These are phyloP conservation scores for Yamadazyma dendronema DNA, from an alignment of 1,139 yeast species.

Conservation along the genomic window DNA sequence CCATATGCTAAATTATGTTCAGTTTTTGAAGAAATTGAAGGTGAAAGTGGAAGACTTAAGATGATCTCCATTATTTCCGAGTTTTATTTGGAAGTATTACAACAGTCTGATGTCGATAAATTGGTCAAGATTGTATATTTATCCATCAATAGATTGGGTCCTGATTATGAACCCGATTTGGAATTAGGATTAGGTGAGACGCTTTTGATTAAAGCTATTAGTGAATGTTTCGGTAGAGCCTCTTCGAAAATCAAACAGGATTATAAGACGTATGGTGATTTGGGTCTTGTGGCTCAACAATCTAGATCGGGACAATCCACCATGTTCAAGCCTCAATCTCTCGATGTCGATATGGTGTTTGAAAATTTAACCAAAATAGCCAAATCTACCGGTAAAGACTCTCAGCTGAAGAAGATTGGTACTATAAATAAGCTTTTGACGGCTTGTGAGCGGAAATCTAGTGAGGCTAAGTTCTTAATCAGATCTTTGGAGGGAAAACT, in stretches of 20 bases:
- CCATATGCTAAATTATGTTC: constrained; percentile 65
- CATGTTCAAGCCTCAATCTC: constrained; percentile 87
- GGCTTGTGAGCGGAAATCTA: constrained; percentile 68
- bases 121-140: constrained; percentile 74
- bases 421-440: constrained; percentile 82
- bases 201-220: constrained; percentile 78
- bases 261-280: constrained; percentile 79
- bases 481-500: constrained; percentile 91
- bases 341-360: constrained; percentile 74
- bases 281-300: constrained; percentile 84
- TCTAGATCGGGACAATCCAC: constrained; percentile 85
- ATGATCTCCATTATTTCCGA: constrained; percentile 73
- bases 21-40: constrained; percentile 73
- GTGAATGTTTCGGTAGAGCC: constrained; percentile 87
- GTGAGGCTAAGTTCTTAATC: constrained; percentile 85
- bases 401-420: constrained; percentile 74
- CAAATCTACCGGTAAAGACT: constrained; percentile 72
- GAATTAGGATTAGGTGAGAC: constrained; percentile 94
- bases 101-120: constrained; percentile 51
- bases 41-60: constrained; percentile 77
- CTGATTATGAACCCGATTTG: constrained; percentile 87
- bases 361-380: constrained; percentile 76
- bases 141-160: constrained; percentile 86
- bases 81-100: constrained; percentile 63
- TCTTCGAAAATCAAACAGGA: constrained; percentile 68